Conservation (phyloP, 306 rosid genomes). For the Cicer arietinum region DNA sequence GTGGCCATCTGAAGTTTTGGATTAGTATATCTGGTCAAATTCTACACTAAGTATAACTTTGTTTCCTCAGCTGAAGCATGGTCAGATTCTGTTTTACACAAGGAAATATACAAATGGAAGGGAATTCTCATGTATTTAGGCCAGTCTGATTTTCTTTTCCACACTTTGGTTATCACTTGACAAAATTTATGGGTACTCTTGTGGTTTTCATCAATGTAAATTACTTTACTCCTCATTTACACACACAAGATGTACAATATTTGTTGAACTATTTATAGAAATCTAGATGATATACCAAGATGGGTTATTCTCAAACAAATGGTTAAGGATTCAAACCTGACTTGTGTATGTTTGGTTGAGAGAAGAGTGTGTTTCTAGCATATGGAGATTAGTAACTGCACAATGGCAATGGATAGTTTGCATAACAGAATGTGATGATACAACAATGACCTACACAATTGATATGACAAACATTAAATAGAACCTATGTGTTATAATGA, state of each 20-base stretch:
- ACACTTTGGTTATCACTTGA: slow-evolving; percentile 32
- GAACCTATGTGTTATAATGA: too few relatives aligned
- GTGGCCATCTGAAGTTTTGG: slow-evolving; percentile 81
- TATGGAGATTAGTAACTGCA: too few relatives aligned
- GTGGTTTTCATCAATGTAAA: slow-evolving; percentile 53
- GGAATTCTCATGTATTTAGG: slow-evolving; percentile 26
- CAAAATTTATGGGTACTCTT: slow-evolving; percentile 42
- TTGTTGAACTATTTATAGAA: background rate
- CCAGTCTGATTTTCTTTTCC: slow-evolving; percentile 34
- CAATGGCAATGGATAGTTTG: too few relatives aligned
- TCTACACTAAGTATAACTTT: background rate
- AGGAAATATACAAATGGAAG: background rate
- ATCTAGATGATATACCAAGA: background rate
- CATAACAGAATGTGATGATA: too few relatives aligned
- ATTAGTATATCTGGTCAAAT: slow-evolving; percentile 28
- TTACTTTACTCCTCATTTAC: slow-evolving; percentile 29
- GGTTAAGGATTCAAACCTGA: too few relatives aligned
- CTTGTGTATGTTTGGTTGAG: too few relatives aligned
- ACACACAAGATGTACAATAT: background rate
- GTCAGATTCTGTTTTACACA: background rate
- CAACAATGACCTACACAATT: too few relatives aligned
- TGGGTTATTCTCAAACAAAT: too few relatives aligned
- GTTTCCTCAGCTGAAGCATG: background rate
- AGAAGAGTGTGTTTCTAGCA: too few relatives aligned
- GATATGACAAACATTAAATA: too few relatives aligned